phyloP scores from a whole-genome alignment of 106 monocot species.

The Triglochin maritima region DNA sequence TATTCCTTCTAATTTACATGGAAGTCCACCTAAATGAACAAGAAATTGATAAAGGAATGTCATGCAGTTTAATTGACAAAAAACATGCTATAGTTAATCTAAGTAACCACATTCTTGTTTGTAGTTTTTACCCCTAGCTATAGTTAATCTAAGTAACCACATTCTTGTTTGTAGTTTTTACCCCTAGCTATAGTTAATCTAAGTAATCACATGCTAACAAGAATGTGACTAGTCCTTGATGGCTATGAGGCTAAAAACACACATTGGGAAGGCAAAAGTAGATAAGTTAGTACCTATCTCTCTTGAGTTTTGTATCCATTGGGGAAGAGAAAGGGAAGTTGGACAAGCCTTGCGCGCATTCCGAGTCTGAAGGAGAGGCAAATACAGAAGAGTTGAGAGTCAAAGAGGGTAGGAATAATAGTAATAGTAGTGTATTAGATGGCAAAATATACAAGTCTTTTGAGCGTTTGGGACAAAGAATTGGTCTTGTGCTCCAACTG shows the following conservation, averaged over 20 bases:
- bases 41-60: neutral
- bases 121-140: no score
- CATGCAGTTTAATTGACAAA: neutral
- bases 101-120: no score
- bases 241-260: no score
- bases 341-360: slow-evolving; percentile 95
- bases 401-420: no score
- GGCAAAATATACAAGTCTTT: slow-evolving; percentile 46
- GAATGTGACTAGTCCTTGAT: no score
- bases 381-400: neutral
- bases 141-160: no score
- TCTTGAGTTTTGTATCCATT: slow-evolving; percentile 74
- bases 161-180: no score
- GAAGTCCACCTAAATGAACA: slow-evolving; percentile 67
- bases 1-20: slow-evolving; percentile 90
- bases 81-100: no score
- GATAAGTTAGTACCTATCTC: slow-evolving; percentile 47
- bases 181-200: no score
- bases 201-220: no score
- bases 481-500: slow-evolving; percentile 86
- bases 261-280: neutral
- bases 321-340: slow-evolving; percentile 53
- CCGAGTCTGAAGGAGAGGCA: slow-evolving; percentile 43
- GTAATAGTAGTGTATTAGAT: no score
- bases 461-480: slow-evolving; percentile 52